These are phyloP conservation scores for Agaricus sinodeliciosus DNA, from an alignment of 768 basidiomycete genomes.

Conservation along the genomic window DNA sequence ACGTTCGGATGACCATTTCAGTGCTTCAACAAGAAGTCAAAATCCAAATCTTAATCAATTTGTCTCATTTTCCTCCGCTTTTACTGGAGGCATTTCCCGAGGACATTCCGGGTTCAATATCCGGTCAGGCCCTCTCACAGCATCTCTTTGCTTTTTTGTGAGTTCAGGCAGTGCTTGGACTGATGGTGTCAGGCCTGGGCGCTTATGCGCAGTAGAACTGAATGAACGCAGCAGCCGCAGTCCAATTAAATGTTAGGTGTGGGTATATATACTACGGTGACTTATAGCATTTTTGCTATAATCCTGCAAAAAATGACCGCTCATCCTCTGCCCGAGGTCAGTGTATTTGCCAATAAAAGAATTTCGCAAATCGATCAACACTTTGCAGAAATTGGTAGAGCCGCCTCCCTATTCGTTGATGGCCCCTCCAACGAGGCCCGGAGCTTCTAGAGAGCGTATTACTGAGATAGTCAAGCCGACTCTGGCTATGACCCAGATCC, in stretches of 20 bases:
- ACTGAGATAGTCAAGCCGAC: background rate
- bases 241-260: background rate
- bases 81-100: conserved; percentile 28
- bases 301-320: conserved; percentile 7
- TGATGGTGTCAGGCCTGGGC: background rate
- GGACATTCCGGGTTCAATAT: conserved; percentile 80
- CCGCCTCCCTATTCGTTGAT: conserved; percentile 20
- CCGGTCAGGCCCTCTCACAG: conserved; percentile 50
- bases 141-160: background rate
- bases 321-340: background rate
- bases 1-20: no score
- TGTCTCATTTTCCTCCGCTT: background rate
- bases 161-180: background rate
- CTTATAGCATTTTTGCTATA: background rate
- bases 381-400: conserved; percentile 9
- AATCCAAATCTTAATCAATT: no score
- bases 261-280: conserved; percentile 1
- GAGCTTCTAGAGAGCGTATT: no score
- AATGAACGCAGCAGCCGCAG: background rate
- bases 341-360: background rate
- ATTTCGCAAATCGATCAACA: background rate
- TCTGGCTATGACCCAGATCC: conserved; percentile 25
- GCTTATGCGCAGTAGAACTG: no score
- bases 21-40: no score
- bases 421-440: no score